Base-by-base conservation (phyloP, 2,329 filamentous ascomycete genomes). In the Pseudogymnoascus sp. region DNA sequence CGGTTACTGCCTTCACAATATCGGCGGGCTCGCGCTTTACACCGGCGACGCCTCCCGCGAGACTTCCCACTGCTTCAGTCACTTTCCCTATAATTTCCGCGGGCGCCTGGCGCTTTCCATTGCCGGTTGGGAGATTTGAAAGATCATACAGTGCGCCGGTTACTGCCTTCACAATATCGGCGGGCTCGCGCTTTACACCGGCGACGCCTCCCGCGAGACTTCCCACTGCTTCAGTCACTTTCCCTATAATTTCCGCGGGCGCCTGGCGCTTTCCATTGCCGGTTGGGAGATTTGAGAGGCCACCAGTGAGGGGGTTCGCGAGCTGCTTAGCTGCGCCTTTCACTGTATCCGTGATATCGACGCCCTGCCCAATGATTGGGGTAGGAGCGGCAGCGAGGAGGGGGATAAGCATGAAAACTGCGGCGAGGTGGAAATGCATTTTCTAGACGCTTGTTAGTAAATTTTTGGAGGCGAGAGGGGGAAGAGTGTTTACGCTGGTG, bases 381-480 rank as follows among this genome's bases (percentile, higher is more conserved):
- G 45, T 52, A 2, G 45, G 45, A 19, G 45, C 45, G 9, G 45
- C 45, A n/a, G 15, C 10, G n/a, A 52, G 5, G 26, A 52, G 45
- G n/a, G 45, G 45, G 10, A 30, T 9, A 10, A 52, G 45, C 13
- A 52, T 3, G n/a, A 52, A 10, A 30, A 52, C 26, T 3, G 26
- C 12, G 45, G 45, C 45, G 45, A 30, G 26, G n/a, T 52, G 45
- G 26, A 52, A 52, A 52, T 52, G 45, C 45, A 52, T 52, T 30
- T 52, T 52, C 45, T 52, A 52, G 45, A 52, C 26, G 26, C 45
- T 23, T 52, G 45, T 52, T 52, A 52, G 28, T 28, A 21, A 13
- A 9, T 30, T 52, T 5, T 30, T 8, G 2, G 38, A 23, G 4
- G n/a, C 9, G n/a, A 13, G 6, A 13, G 3, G n/a, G 26, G 19